Base-by-base conservation (phyloP, 2,329 filamentous ascomycete genomes). In the Aspergillus tanneri region DNA sequence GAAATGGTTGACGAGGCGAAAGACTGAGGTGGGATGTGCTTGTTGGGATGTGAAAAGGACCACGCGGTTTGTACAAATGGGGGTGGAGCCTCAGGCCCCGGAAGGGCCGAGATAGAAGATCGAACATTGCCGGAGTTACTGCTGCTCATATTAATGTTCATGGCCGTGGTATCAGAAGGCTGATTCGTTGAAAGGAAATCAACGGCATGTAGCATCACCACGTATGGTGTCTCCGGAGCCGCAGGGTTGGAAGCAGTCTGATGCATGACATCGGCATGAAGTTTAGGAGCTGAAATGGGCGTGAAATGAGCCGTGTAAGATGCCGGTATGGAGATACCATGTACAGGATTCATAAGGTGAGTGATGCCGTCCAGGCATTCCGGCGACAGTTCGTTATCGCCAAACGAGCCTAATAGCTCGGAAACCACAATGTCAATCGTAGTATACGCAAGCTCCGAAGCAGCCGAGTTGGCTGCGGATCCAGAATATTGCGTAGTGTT, bases 331-430 rank as follows among this genome's bases (percentile, higher is more conserved):
- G 90, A 96, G 59, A 99, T 92, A 27, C 93, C 95, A 61, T 92
- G 82, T 1, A 80, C 78, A 0, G 86, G 79, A 50, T 84, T 80
- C n/a, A 99, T 75, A 35, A 97, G 87, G 62, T 92, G 86, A 65
- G 96, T 92, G 41, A 97, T 91, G 36, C 93, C 93, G 66, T 99
- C 93, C 9, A 99, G 79, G 63, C 93, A 99, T 72, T 99, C 93
- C 0, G 93, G 93, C 0, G 90, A 96, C 8, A 99, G 82, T 71
- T 99, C 93, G 64, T 99, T 99, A 71, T 99, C 93, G 19, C 86
- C 93, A 65, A 97, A 99, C 2, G 91, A 96, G 28, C 71, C 93
- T 0, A 99, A 81, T 0, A 99, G 82, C 69, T 99, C 93, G 2
- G 91, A 96, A 22, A 99, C 84, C 3, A 99, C 75, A 46, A 99